A percentile compares a stretch with the other conserved stretches of the same genome.
These are phyloP conservation scores for Hyphopichia buzzinii DNA, from an alignment of 1,139 yeast genomes.

Conservation along the genomic window DNA sequence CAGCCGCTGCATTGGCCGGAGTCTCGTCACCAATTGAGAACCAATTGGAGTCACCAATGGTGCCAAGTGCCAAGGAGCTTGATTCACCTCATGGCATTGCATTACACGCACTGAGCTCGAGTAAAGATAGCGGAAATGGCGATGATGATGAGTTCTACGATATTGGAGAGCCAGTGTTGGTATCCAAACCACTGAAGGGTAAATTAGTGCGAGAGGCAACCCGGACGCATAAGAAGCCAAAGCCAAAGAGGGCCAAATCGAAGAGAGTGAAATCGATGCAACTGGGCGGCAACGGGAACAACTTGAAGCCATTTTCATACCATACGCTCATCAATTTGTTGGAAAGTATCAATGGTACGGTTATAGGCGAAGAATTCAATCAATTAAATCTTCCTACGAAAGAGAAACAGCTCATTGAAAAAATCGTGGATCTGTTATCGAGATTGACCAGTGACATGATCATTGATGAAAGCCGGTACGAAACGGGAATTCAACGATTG, in stretches of 20 bases:
- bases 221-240: constrained; percentile 16
- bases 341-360: constrained; percentile 63
- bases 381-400: constrained; percentile 70
- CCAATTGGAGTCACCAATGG: neutral
- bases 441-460: constrained; percentile 88
- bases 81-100: too few relatives aligned
- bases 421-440: constrained; percentile 80
- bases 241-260: constrained; percentile 13
- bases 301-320: constrained; percentile 53
- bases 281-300: constrained; percentile 6
- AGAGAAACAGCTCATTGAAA: constrained; percentile 78
- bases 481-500: constrained; percentile 75
- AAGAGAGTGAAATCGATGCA: constrained; percentile 7
- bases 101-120: too few relatives aligned
- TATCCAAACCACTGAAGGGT: constrained; percentile 29
- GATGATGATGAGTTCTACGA: constrained; percentile 38
- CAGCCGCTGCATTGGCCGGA: too few relatives aligned
- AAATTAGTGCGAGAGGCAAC: constrained; percentile 37
- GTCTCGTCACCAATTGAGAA: too few relatives aligned
- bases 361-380: constrained; percentile 69
- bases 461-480: constrained; percentile 73
- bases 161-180: constrained; percentile 37
- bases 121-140: too few relatives aligned
- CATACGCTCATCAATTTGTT: constrained; percentile 56
- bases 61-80: too few relatives aligned